Conservation (phyloP, 106 monocot genomes). For the Acorus gramineus region DNA sequence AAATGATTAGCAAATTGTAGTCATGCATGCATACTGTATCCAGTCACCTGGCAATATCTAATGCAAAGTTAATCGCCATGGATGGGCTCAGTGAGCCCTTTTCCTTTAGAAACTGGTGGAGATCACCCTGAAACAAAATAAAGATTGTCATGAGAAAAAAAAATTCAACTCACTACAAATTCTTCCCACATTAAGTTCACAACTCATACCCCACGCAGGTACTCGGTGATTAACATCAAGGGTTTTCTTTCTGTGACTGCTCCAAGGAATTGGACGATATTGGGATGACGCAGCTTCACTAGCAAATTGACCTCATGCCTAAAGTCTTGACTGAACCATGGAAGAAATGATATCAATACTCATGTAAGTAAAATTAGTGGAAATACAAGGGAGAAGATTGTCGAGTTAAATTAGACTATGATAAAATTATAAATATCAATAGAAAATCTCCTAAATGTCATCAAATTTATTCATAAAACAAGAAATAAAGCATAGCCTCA, state of each 20-base stretch:
- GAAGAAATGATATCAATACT: neutral
- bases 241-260: slow-evolving; percentile 96
- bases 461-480: too few species aligned
- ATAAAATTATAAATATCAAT: too few species aligned
- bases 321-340: slow-evolving; percentile 76
- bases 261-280: slow-evolving; percentile 97
- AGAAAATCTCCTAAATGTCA: too few species aligned
- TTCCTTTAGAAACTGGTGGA: slow-evolving; percentile 89
- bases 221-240: slow-evolving; percentile 91
- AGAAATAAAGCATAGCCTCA: too few species aligned
- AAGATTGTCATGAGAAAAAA: too few species aligned
- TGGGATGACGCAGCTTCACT: slow-evolving; percentile 95
- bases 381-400: too few species aligned
- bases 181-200: neutral
- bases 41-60: slow-evolving; percentile 88
- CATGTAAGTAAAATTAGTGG: too few species aligned
- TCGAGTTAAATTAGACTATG: too few species aligned
- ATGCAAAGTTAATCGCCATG: slow-evolving; percentile 79
- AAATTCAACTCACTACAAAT: neutral
- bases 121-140: slow-evolving; percentile 62
- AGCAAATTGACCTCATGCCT: slow-evolving; percentile 96
- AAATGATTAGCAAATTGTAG: too few species aligned
- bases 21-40: too few species aligned
- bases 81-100: slow-evolving; percentile 75
- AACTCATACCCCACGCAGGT: slow-evolving; percentile 64